Conservation (phyloP, 169 alveolate genomes). For the Amoebophrya sp. region DNA sequence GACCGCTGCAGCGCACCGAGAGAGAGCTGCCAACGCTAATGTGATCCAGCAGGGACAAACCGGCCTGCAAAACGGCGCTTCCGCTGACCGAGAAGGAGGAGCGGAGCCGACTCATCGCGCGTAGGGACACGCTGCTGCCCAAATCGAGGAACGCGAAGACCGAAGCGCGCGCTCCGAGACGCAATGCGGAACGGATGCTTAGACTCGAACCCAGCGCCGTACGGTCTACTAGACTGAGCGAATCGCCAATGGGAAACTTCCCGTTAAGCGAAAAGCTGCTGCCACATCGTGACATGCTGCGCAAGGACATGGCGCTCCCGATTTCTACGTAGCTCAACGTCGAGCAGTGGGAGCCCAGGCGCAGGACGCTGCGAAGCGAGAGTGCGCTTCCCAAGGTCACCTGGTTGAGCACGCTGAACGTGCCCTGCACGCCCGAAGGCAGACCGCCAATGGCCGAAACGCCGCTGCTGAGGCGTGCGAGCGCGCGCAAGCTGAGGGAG, state of each 20-base stretch:
- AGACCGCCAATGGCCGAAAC: not conserved
- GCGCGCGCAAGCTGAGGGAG: not conserved
- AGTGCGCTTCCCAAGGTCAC: constrained; percentile 23
- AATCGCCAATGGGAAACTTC: not conserved
- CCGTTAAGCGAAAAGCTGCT: not conserved
- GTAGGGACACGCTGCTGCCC: constrained; percentile 10
- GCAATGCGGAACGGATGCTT: not conserved
- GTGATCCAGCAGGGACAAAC: not conserved
- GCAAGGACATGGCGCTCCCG: constrained; percentile 18
- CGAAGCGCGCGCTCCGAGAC: not conserved
- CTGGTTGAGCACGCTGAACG: not conserved
- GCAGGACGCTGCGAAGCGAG: not conserved
- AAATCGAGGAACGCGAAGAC: not conserved
- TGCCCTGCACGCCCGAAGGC: not conserved
- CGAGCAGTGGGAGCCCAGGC: constrained; percentile 18
- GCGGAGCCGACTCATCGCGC: not conserved
- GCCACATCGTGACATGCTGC: not conserved
- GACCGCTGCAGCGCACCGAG: not conserved
- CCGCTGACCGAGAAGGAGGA: not conserved
- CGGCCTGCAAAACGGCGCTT: not conserved
- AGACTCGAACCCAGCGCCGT: not conserved
- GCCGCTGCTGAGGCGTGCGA: not conserved
- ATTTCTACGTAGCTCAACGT: not conserved
- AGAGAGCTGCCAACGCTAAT: constrained; percentile 2
- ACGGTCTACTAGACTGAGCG: not conserved